Conservation (phyloP, 331 rosid species). For the Quercus tomentella region DNA sequence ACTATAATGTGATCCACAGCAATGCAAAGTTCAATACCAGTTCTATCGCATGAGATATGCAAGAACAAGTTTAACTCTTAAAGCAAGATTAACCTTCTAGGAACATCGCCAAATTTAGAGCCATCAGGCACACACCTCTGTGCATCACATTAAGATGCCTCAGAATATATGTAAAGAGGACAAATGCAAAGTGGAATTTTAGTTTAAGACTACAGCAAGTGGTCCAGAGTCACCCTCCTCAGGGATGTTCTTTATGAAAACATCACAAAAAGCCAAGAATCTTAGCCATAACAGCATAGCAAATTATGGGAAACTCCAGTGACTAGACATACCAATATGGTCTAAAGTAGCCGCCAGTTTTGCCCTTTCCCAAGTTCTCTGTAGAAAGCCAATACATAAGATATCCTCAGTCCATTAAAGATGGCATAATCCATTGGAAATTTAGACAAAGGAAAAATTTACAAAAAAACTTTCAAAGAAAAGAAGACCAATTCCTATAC, state of each 20-base stretch:
- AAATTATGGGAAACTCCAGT: conserved; percentile 13
- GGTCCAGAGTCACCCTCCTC: background rate
- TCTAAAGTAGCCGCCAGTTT: conserved; percentile 80
- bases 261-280: background rate
- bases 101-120: background rate
- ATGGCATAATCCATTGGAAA: background rate
- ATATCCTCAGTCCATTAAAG: background rate
- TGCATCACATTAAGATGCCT: too few species aligned
- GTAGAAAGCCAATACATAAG: conserved; percentile 23
- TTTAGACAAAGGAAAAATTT: background rate
- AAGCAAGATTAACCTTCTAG: background rate
- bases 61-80: background rate
- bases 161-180: background rate
- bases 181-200: background rate
- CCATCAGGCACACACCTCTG: background rate
- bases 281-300: background rate
- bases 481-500: background rate
- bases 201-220: background rate
- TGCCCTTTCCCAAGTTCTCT: conserved; percentile 99
- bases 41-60: background rate
- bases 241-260: conserved; percentile 10
- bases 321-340: conserved; percentile 63
- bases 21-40: background rate
- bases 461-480: background rate
- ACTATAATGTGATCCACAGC: background rate